Conservation (phyloP, 306 rosid genomes). For the Cicer judaicum region DNA sequence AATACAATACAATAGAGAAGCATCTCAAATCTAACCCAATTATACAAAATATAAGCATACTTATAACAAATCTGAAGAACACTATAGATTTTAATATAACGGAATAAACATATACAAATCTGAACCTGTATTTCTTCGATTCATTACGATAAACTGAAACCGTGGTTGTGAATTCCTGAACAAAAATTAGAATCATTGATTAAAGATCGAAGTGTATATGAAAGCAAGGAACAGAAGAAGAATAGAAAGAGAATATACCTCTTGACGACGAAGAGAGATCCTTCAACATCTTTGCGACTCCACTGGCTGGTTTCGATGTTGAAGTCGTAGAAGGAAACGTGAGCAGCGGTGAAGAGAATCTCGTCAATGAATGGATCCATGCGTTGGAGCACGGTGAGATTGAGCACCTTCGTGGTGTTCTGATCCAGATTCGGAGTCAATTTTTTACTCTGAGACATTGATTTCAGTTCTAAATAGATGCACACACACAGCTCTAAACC, state of each 20-base stretch:
- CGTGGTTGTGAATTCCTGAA: conserved; percentile 82
- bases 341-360: conserved; percentile 94
- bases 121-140: conserved; percentile 86
- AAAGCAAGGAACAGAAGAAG: conserved; percentile 2
- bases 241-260: conserved; percentile 52
- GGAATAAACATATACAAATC: conserved; percentile 15
- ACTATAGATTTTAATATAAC: not conserved
- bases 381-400: conserved; percentile 90
- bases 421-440: conserved; percentile 94
- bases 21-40: not conserved
- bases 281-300: conserved; percentile 99
- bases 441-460: conserved; percentile 64
- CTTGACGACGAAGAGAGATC: conserved; percentile 96
- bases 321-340: conserved; percentile 86
- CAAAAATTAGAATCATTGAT: not conserved
- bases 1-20: not conserved
- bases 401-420: conserved; percentile 80
- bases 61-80: not conserved
- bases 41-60: not conserved
- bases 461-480: not conserved
- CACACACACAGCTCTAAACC: conserved; percentile 2
- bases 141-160: conserved; percentile 96
- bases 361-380: conserved; percentile 86
- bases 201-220: conserved; percentile 25
- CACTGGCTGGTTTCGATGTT: conserved; percentile 84